These are phyloP conservation scores for Paramyrothecium roridum DNA, from an alignment of 2,329 filamentous ascomycete genomes.

Conservation along the genomic window DNA sequence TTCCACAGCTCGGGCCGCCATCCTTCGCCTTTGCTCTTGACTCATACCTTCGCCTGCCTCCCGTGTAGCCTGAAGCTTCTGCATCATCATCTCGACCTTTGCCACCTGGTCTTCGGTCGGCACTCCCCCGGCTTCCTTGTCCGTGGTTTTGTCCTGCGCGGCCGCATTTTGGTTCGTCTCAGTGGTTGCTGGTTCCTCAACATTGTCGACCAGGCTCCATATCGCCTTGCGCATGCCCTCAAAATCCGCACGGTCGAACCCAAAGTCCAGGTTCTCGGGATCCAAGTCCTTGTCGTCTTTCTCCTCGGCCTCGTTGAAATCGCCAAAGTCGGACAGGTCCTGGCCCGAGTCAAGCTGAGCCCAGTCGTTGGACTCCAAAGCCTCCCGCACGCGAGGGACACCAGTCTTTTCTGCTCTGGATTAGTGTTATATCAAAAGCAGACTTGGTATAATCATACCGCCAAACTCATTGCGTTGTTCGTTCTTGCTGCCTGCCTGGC, in stretches of 20 bases:
- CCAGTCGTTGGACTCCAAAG: conserved; percentile 67
- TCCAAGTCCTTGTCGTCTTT: conserved; percentile 32
- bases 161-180: conserved; percentile 7
- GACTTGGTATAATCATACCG: conserved; percentile 33
- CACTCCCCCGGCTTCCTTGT: conserved; percentile 28
- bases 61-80: conserved; percentile 57
- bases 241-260: conserved; percentile 51
- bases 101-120: conserved; percentile 49
- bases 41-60: conserved; percentile 58
- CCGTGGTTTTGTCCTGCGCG: conserved; percentile 12
- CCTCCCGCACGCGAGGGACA: conserved; percentile 56
- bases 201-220: conserved; percentile 35
- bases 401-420: conserved; percentile 50
- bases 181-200: conserved; percentile 1
- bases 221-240: conserved; percentile 50
- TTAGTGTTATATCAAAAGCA: conserved; percentile 10
- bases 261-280: conserved; percentile 47
- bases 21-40: conserved; percentile 56
- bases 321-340: conserved; percentile 23
- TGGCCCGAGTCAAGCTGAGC: conserved; percentile 25
- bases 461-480: conserved; percentile 54
- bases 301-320: conserved; percentile 24
- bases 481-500: conserved; percentile 22
- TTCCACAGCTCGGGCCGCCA: conserved; percentile 59
- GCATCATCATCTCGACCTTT: conserved; percentile 62